These are phyloP conservation scores for Emergomyces orientalis DNA, from an alignment of 2,329 filamentous ascomycete species.

Conservation along the genomic window DNA sequence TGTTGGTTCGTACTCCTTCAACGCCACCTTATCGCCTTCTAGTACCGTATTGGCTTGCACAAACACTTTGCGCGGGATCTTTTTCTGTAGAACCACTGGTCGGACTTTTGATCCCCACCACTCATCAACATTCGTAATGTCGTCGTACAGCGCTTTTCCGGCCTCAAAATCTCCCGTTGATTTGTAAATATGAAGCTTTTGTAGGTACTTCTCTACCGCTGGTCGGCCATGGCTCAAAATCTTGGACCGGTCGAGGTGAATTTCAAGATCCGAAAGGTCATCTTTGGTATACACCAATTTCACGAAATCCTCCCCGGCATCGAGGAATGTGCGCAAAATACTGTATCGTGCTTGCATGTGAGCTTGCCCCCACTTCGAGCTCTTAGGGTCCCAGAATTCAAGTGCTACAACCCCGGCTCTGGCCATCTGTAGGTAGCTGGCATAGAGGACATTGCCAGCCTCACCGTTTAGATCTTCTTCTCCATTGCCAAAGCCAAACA, in stretches of 20 bases:
- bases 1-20: slow-evolving; percentile 81
- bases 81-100: slow-evolving; percentile 48
- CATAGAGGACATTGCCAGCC: slow-evolving; percentile 80
- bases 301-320: slow-evolving; percentile 80
- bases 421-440: slow-evolving; percentile 86
- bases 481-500: slow-evolving; percentile 85
- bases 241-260: slow-evolving; percentile 74
- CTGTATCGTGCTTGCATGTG: slow-evolving; percentile 88
- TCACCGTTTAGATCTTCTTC: slow-evolving; percentile 60
- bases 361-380: slow-evolving; percentile 81
- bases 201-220: slow-evolving; percentile 76
- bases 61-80: slow-evolving; percentile 62
- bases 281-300: slow-evolving; percentile 65
- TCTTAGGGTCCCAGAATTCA: slow-evolving; percentile 91
- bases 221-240: slow-evolving; percentile 74
- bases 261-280: slow-evolving; percentile 69
- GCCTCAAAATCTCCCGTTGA: slow-evolving; percentile 71
- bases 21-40: slow-evolving; percentile 56
- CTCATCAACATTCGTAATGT: slow-evolving; percentile 73
- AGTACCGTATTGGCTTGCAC: slow-evolving; percentile 85
- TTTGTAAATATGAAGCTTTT: slow-evolving; percentile 90
- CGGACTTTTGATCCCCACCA: slow-evolving; percentile 79
- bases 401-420: slow-evolving; percentile 79
- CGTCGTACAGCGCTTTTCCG: slow-evolving; percentile 70
- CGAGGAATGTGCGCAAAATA: slow-evolving; percentile 66